A percentile compares a stretch with the other conserved stretches of the same genome.
Evolutionary conservation across 495 filamentous ascomycete species (phyloP).

Genomic region (Xylaria acuta): DNA sequence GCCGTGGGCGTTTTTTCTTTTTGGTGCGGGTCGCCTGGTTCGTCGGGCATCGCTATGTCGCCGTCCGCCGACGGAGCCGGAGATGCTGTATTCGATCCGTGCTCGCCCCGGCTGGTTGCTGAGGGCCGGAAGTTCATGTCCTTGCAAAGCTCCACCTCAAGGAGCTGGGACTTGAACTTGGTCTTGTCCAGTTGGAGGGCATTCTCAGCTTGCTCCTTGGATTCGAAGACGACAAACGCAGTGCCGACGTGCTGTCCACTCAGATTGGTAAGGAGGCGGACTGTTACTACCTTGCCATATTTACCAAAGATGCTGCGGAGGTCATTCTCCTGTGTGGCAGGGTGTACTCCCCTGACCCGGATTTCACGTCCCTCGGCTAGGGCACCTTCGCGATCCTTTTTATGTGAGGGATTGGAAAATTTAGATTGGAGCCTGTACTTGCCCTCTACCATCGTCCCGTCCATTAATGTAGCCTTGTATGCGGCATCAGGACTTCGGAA

Average conservation of each 20-base stretch:
- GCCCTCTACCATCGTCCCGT: constrained; percentile 70
- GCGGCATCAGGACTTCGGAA: constrained; percentile 72
- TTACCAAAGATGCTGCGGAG: constrained; percentile 71
- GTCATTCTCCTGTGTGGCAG: constrained; percentile 68
- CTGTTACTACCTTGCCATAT: constrained; percentile 74
- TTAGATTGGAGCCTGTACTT: constrained; percentile 73
- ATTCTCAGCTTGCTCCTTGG: constrained; percentile 71
- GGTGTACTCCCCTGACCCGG: constrained; percentile 78
- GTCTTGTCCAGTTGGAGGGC: constrained; percentile 75
- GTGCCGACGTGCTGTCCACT: constrained; percentile 73
- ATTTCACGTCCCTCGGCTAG: constrained; percentile 85
- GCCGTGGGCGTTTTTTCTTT: constrained; percentile 33
- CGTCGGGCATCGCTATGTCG: constrained; percentile 40
- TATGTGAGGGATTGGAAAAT: constrained; percentile 80
- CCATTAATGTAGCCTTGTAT: constrained; percentile 68
- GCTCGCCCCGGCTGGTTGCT: constrained; percentile 42
- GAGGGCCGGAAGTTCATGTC: constrained; percentile 51
- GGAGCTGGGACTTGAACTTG: constrained; percentile 68
- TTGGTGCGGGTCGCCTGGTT: constrained; percentile 27
- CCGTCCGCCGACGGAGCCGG: constrained; percentile 41
- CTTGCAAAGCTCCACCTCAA: constrained; percentile 71
- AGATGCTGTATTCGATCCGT: constrained; percentile 40
- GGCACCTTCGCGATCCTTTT: constrained; percentile 81
- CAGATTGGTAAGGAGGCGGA: constrained; percentile 67
- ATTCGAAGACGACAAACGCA: constrained; percentile 77